Evolutionary conservation across 768 basidiomycete genomes (phyloP), one percentile per base, ranked within the genome.

Genomic region (Pholiota molesta): DNA sequence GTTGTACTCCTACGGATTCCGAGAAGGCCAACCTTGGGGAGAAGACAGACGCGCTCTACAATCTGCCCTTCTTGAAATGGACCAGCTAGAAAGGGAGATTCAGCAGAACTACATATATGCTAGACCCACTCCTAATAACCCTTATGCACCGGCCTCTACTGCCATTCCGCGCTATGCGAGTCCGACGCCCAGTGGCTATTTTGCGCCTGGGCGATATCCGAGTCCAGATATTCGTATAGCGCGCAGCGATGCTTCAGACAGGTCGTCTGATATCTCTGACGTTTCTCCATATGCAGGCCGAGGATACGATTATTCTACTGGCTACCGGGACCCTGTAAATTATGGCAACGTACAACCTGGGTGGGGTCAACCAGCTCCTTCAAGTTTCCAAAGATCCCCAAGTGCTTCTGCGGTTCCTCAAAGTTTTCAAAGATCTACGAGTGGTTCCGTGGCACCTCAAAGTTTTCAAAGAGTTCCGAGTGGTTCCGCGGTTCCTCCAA

Each of bases 1-100:
- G 7, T 64, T 74, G 64, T 62, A 72, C 42, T 64, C 72, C 3
- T 73, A 75, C 58, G 73, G 72, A 3, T 73, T 71, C 60, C 73
- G 71, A 57, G 67, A 69, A 29, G 71, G 72, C 11, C 66, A 72
- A 26, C 62, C 70, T 0, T 75, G 74, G 73, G 69, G 59, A 49
- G 69, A 72, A 11, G 71, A 74, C 40, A 71, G 71, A 31, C 72
- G 72, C 17, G 67, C 65, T 16, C 61, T 75, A 23, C 72, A 74
- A 59, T 62, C 65, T 9, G 66, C 69, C 45, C 71, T 75, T 45
- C 63, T 57, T 7, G 67, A 54, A 26, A 67, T 66, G 61, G 67
- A 68, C 55, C 59, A 62, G 39, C 66, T 64, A 23, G 67, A 68
- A 58, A 57, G 65, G 49, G 69, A 70, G 6, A 65, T 67, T 31